phyloP scores from a whole-genome alignment of 2,329 filamentous ascomycete genomes.

The Microsporum canis region DNA sequence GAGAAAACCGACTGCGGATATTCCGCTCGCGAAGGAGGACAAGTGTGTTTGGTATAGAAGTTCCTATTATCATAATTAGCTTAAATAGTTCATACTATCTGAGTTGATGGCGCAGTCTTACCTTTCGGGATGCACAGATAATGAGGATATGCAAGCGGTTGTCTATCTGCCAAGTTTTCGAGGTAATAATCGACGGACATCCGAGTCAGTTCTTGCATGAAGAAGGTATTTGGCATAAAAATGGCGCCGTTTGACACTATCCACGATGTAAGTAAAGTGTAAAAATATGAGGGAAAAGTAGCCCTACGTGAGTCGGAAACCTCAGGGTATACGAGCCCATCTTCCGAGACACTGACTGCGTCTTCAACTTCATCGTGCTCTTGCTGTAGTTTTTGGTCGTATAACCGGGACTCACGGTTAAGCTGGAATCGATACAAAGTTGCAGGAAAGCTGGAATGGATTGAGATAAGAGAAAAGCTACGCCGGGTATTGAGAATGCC shows the following conservation, averaged over 20 bases:
- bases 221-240: constrained; percentile 16
- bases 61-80: background rate
- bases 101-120: background rate
- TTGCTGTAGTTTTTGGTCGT: constrained; percentile 8
- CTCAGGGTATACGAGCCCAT: constrained; percentile 3
- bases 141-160: constrained; percentile 11
- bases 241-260: constrained; percentile 14
- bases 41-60: background rate
- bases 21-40: background rate
- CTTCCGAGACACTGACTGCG: constrained; percentile 7
- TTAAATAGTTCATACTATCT: no score
- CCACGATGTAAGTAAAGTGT: background rate
- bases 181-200: constrained; percentile 12
- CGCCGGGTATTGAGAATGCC: background rate
- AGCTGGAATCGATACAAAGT: constrained; percentile 11
- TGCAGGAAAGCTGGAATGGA: constrained; percentile 8
- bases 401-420: constrained; percentile 5
- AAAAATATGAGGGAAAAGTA: background rate
- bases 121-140: constrained; percentile 13
- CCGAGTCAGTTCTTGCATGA: constrained; percentile 14
- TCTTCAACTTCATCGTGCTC: constrained; percentile 7
- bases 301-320: background rate
- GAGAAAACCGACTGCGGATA: background rate
- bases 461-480: constrained; percentile 3
- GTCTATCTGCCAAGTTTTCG: constrained; percentile 9